Conservation (phyloP, 768 basidiomycete genomes). For the Tulasnella sp. region DNA sequence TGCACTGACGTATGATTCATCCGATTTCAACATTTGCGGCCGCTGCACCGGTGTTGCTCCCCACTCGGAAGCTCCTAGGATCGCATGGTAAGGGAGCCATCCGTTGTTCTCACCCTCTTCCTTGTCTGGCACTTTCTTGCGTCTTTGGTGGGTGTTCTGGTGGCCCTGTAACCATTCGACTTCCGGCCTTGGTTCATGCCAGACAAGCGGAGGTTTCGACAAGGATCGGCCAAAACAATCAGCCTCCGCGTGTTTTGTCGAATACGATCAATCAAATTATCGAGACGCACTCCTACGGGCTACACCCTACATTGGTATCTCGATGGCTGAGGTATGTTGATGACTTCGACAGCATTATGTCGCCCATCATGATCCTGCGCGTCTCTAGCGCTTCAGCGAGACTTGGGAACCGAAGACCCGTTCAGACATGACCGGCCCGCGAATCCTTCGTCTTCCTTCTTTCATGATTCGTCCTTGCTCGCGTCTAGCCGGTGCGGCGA, state of each 20-base stretch:
- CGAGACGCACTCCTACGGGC: no score
- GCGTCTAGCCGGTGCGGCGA: no score
- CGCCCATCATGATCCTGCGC: no score
- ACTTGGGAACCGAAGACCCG: no score
- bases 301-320: no score
- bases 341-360: no score
- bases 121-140: neutral
- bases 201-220: no score
- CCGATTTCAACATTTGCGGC: neutral
- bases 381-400: no score
- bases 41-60: neutral
- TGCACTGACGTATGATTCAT: slow-evolving; percentile 25
- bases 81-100: neutral
- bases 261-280: neutral
- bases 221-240: neutral
- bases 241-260: neutral
- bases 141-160: neutral
- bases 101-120: neutral
- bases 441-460: no score
- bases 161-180: neutral
- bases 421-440: no score
- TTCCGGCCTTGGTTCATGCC: neutral
- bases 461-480: no score
- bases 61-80: neutral
- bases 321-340: no score